Base-by-base conservation (phyloP, 192 early-diverging fungal species). In the Coemansia sp. region DNA sequence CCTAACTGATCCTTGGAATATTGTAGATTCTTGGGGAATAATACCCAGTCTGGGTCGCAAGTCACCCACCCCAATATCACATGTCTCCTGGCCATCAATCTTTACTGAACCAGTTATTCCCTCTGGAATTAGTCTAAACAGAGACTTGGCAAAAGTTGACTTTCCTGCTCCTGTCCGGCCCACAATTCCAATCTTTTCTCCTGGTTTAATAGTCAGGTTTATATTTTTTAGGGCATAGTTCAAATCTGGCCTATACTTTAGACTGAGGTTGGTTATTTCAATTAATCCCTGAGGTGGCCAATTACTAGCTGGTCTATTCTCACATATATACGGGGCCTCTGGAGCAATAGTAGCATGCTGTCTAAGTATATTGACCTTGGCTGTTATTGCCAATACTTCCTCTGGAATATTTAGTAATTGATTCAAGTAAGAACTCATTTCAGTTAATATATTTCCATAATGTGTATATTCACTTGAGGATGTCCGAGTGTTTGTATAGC, bases 1-100 rank as follows among this genome's bases (percentile, higher is more conserved):
- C 3, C 91, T 79, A 41, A 91, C 67, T 1, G 88, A 84, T 12
- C 90, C 90, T 39, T 79, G 77, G 52, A 90, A 88, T 12, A 91
- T 50, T 4, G 83, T 72, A 0, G 89, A 86, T 25, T 90, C 89
- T 63, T 88, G 87, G 2, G 88, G 87, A 17, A 88, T 84, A 37
- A 89, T 84, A 21, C 76, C 79, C 22, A 88, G 64, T 2, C 59
- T 67, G 0, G 82, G 69, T 7, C 87, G 62, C 55, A 87, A 53
- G 35, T 88, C 74, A 21, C 67, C 55, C 14, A 88, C 67, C 22
- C 86, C 86, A 51, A 88, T 74, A 19, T 73, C 85, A 29, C 65
- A 61, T 25, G 75, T 86, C 47, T 87, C 85, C 41, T 85, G 55
- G 6, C 75, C 74, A 38, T 88, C 87, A 29, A 88, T 84, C 0